These are phyloP conservation scores for Amanita phalloides DNA, from an alignment of 768 basidiomycete genomes.

Conservation along the genomic window DNA sequence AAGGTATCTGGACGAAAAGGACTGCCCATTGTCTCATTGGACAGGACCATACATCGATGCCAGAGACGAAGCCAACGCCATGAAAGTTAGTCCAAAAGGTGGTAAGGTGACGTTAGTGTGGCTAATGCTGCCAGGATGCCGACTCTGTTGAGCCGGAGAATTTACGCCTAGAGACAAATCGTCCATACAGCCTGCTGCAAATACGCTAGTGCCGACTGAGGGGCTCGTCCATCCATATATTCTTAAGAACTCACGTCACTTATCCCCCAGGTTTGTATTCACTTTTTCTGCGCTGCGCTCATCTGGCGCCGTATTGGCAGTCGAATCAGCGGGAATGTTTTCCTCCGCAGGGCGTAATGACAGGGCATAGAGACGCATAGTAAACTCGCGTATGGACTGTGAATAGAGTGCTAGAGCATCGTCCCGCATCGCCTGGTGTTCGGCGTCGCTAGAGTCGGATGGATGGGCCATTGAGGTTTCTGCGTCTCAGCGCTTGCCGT, in stretches of 20 bases:
- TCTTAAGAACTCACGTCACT: neutral
- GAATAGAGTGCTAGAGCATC: neutral
- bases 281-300: neutral
- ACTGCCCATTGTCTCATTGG: conserved; percentile 36
- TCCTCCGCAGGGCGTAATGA: neutral
- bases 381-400: neutral
- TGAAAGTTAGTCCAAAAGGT: conserved; percentile 40
- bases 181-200: neutral
- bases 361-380: neutral
- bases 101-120: conserved; percentile 18
- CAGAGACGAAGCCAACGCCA: conserved; percentile 27
- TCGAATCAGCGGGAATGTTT: neutral
- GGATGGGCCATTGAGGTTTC: conserved; percentile 11
- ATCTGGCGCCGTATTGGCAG: neutral
- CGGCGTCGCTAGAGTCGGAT: neutral
- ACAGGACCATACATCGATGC: conserved; percentile 24
- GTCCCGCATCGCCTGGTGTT: neutral
- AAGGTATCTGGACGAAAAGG: conserved; percentile 25
- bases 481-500: neutral
- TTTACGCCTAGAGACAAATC: conserved; percentile 3
- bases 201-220: neutral
- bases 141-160: neutral
- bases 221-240: neutral
- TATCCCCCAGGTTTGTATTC: neutral
- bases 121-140: neutral